phyloP scores from a whole-genome alignment of 495 filamentous ascomycete species.

The Lophiotrema nucula region DNA sequence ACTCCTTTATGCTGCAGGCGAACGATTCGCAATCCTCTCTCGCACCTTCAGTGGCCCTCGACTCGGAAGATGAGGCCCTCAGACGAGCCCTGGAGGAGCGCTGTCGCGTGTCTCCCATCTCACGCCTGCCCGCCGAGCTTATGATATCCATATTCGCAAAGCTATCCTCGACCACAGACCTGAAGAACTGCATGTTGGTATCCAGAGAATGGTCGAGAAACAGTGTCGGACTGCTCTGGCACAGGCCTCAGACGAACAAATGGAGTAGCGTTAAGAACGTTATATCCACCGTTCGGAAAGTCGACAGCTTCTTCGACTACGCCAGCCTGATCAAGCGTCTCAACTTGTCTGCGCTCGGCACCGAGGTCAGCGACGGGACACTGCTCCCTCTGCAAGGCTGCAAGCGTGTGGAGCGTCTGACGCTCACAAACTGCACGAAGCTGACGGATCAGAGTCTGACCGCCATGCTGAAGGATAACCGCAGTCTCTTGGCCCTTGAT shows the following conservation, averaged over 20 bases:
- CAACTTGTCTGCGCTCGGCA: slow-evolving; percentile 77
- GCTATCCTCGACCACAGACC: slow-evolving; percentile 67
- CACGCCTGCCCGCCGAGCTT: slow-evolving; percentile 86
- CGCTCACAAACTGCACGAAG: slow-evolving; percentile 83
- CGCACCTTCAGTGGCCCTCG: slow-evolving; percentile 46
- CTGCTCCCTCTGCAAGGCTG: slow-evolving; percentile 78
- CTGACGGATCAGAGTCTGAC: slow-evolving; percentile 82
- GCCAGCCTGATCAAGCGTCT: slow-evolving; percentile 83
- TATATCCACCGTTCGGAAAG: slow-evolving; percentile 67
- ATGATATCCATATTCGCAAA: slow-evolving; percentile 90
- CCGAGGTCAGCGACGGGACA: slow-evolving; percentile 83
- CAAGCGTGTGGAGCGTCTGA: slow-evolving; percentile 90
- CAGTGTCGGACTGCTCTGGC: slow-evolving; percentile 90
- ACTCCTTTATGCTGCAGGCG: slow-evolving; percentile 78
- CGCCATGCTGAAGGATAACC: slow-evolving; percentile 74
- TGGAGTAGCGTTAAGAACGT: slow-evolving; percentile 78
- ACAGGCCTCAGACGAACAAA: slow-evolving; percentile 82
- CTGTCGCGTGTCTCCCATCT: slow-evolving; percentile 67
- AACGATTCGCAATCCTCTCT: slow-evolving; percentile 93
- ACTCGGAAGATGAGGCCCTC: slow-evolving; percentile 54
- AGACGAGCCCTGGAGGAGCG: slow-evolving; percentile 68
- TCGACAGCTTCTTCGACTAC: slow-evolving; percentile 77
- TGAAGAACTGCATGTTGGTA: slow-evolving; percentile 86
- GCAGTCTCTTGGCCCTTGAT: slow-evolving; percentile 83
- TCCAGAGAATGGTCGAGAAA: slow-evolving; percentile 91